phyloP scores from a whole-genome alignment of 2,329 filamentous ascomycete genomes.

The Aspergillus fijiensis region DNA sequence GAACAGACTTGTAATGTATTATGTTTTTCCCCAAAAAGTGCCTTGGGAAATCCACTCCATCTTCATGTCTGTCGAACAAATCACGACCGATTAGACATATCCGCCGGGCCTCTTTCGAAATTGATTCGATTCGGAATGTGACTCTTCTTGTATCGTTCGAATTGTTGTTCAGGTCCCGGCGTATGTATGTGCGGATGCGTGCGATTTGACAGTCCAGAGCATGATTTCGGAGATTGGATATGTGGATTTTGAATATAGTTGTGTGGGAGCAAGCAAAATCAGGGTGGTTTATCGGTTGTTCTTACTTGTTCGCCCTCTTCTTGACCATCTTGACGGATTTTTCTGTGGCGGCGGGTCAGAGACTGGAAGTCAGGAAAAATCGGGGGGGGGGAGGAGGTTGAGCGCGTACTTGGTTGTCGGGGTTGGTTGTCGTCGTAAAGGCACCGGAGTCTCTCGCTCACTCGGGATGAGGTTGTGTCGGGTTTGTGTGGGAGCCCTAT shows the following conservation, averaged over 20 bases:
- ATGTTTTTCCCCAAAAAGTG: no score
- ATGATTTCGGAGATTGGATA: background rate
- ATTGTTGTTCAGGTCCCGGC: background rate
- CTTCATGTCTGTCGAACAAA: background rate
- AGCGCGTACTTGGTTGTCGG: constrained; percentile 42
- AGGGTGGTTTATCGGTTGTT: constrained; percentile 32
- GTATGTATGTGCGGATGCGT: background rate
- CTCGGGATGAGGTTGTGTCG: constrained; percentile 35
- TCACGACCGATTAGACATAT: background rate
- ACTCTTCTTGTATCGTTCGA: background rate
- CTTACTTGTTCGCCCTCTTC: constrained; percentile 73
- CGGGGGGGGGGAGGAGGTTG: constrained; percentile 23
- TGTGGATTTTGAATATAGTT: constrained; percentile 1
- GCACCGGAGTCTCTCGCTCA: constrained; percentile 34
- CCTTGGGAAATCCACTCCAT: background rate
- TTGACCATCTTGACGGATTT: constrained; percentile 68
- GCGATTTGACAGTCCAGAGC: background rate
- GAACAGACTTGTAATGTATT: background rate
- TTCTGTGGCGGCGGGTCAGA: constrained; percentile 36
- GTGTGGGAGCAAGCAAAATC: constrained; percentile 29
- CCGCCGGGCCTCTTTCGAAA: background rate
- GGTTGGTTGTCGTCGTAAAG: constrained; percentile 40
- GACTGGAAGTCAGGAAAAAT: constrained; percentile 21
- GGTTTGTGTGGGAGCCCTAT: constrained; percentile 41
- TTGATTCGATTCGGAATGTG: background rate